These are phyloP conservation scores for Hypsizygus marmoreus DNA, from an alignment of 768 basidiomycete species.

Conservation along the genomic window DNA sequence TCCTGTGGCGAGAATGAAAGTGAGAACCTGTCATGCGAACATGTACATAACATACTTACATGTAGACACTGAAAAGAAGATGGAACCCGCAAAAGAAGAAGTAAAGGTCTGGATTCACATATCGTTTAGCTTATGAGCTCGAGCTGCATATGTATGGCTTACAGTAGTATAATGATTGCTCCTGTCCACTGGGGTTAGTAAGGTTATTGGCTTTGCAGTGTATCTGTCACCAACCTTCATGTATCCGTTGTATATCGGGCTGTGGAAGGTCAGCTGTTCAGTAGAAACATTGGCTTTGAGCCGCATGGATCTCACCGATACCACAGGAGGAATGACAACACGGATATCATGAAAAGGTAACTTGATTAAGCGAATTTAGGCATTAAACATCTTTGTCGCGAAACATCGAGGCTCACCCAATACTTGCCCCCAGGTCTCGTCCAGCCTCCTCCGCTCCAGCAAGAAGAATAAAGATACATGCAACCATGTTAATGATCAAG, in stretches of 20 bases:
- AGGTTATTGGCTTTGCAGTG: slow-evolving; percentile 14
- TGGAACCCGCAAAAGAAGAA: slow-evolving; percentile 98
- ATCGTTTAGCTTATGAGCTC: slow-evolving; percentile 26
- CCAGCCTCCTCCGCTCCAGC: slow-evolving; percentile 76
- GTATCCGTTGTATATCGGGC: slow-evolving; percentile 96
- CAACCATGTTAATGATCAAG: slow-evolving; percentile 86
- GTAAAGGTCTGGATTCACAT: slow-evolving; percentile 74
- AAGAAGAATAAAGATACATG: slow-evolving; percentile 83
- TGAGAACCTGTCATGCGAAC: slow-evolving; percentile 28
- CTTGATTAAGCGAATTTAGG: slow-evolving; percentile 40
- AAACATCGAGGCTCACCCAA: slow-evolving; percentile 58
- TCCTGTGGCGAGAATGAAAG: slow-evolving; percentile 52
- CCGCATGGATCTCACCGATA: slow-evolving; percentile 66
- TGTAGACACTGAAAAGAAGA: slow-evolving; percentile 89
- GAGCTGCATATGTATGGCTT: slow-evolving; percentile 35
- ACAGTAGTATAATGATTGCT: slow-evolving; percentile 95
- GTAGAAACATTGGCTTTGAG: slow-evolving; percentile 10
- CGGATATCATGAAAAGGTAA: slow-evolving; percentile 77
- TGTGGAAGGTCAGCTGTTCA: slow-evolving; percentile 29
- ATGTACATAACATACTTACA: slow-evolving; percentile 50
- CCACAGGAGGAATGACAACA: slow-evolving; percentile 89
- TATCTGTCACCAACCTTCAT: slow-evolving; percentile 70
- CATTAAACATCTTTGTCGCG: slow-evolving; percentile 17
- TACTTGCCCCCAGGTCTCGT: slow-evolving; percentile 78
- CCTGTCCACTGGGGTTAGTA: slow-evolving; percentile 47